Percentiles rank a stretch among this genome's conserved stretches.
phyloP scores from a whole-genome alignment of 2,329 filamentous ascomycete genomes.

The Colletotrichum higginsianum region DNA sequence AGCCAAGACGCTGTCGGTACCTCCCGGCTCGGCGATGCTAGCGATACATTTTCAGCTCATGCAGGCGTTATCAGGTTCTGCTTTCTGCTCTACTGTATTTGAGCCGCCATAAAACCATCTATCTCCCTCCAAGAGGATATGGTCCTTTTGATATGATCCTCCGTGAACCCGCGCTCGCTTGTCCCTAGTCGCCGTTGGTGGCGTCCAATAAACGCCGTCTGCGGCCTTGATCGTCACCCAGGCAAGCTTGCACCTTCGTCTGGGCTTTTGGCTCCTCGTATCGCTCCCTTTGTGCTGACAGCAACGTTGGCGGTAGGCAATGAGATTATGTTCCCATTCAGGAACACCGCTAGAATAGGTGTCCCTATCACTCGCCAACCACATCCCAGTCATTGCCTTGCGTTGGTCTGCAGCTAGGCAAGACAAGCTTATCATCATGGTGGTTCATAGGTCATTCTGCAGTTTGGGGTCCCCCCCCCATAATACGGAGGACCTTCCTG shows the following conservation, averaged over 20 bases:
- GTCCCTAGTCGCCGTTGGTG: conserved; percentile 11
- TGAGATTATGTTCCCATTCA: neutral
- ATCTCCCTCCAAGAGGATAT: conserved; percentile 7
- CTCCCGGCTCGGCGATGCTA: conserved; percentile 22
- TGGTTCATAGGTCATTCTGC: neutral
- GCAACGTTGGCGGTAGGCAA: neutral
- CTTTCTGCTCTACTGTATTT: neutral
- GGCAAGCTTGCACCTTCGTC: too few relatives aligned
- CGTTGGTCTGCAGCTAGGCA: neutral
- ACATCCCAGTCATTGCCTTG: neutral
- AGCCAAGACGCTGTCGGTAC: conserved; percentile 23
- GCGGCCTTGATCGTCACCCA: neutral
- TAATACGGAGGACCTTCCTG: conserved; percentile 19
- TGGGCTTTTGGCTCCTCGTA: too few relatives aligned
- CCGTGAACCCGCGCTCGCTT: neutral
- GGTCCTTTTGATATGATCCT: conserved; percentile 13
- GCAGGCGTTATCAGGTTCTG: neutral
- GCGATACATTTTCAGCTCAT: neutral
- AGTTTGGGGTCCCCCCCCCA: neutral
- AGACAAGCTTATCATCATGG: neutral
- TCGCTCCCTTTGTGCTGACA: neutral
- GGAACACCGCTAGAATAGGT: conserved; percentile 25
- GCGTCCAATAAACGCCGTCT: conserved; percentile 1
- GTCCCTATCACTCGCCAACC: neutral
- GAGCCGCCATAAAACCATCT: neutral